These are phyloP conservation scores for Penicillium macrosclerotiorum DNA, from an alignment of 495 filamentous ascomycete species.

Conservation along the genomic window DNA sequence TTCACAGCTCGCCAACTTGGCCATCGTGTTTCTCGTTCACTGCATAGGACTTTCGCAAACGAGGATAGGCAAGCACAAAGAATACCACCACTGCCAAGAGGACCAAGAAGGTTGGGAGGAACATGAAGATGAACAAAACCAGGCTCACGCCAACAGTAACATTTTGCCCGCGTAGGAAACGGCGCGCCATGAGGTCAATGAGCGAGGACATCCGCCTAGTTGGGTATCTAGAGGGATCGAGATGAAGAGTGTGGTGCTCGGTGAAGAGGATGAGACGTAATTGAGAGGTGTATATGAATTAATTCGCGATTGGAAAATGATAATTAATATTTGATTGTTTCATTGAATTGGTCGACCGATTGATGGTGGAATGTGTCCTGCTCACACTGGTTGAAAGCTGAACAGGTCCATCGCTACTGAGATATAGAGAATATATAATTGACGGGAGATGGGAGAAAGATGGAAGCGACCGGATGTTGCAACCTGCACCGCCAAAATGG, in stretches of 20 bases:
- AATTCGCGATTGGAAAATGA: no score
- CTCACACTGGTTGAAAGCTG: no score
- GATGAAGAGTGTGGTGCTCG: neutral
- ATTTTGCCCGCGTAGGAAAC: conserved; percentile 29
- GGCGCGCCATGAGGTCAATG: conserved; percentile 34
- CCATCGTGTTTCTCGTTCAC: neutral
- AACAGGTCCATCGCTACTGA: no score
- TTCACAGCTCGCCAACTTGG: neutral
- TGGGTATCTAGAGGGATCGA: neutral
- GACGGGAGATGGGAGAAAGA: no score
- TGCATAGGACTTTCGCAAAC: conserved; percentile 20
- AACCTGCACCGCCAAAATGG: neutral
- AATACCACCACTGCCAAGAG: conserved; percentile 37
- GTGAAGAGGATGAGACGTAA: neutral
- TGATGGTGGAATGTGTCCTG: no score
- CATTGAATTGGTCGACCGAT: no score
- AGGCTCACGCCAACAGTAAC: conserved; percentile 36
- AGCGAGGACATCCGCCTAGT: conserved; percentile 6
- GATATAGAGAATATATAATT: no score
- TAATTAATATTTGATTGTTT: no score
- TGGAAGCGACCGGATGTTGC: neutral
- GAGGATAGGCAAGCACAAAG: conserved; percentile 35
- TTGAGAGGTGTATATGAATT: neutral
- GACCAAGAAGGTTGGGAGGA: conserved; percentile 39
- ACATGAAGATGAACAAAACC: conserved; percentile 42